Percentiles rank a stretch among this genome's conserved stretches.
Conservation (phyloP, 2,329 filamentous ascomycete species). For the Pleoardoris graminearum region DNA sequence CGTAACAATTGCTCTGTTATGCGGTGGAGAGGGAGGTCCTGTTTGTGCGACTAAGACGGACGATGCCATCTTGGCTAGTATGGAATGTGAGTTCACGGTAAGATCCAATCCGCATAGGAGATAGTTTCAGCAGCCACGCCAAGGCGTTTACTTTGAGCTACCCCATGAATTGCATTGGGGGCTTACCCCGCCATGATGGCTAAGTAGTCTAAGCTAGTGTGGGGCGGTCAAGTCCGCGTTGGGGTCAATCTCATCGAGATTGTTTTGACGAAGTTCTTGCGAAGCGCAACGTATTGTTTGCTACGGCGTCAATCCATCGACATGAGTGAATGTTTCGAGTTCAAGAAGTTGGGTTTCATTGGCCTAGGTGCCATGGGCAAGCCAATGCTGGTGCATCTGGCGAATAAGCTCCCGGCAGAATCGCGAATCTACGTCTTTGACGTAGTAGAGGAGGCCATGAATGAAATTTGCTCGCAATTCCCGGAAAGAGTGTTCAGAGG, state of each 20-base stretch:
- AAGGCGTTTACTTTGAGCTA: background rate
- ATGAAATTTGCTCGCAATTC: constrained; percentile 49
- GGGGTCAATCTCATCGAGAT: background rate
- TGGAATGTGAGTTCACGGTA: background rate
- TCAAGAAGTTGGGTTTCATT: constrained; percentile 53
- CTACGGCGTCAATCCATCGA: background rate
- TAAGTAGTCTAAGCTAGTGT: constrained; percentile 1
- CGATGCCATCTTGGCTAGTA: constrained; percentile 14
- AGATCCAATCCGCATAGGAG: too few relatives aligned
- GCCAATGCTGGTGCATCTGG: constrained; percentile 57
- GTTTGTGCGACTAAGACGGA: constrained; percentile 11
- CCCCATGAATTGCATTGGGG: background rate
- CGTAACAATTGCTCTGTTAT: constrained; percentile 29
- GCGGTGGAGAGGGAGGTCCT: constrained; percentile 17
- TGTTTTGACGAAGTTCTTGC: background rate
- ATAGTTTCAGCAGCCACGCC: too few relatives aligned
- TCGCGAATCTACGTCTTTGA: constrained; percentile 56
- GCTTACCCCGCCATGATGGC: constrained; percentile 2
- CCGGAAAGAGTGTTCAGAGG: constrained; percentile 46
- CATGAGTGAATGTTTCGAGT: constrained; percentile 28
- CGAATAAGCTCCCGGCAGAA: constrained; percentile 50
- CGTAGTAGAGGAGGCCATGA: constrained; percentile 49
- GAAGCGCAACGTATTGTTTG: background rate
- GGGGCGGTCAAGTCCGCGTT: background rate
- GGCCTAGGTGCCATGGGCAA: constrained; percentile 61